phyloP scores from a whole-genome alignment of 1,284 basidiomycete genomes.

The Meripilus lineatus region DNA sequence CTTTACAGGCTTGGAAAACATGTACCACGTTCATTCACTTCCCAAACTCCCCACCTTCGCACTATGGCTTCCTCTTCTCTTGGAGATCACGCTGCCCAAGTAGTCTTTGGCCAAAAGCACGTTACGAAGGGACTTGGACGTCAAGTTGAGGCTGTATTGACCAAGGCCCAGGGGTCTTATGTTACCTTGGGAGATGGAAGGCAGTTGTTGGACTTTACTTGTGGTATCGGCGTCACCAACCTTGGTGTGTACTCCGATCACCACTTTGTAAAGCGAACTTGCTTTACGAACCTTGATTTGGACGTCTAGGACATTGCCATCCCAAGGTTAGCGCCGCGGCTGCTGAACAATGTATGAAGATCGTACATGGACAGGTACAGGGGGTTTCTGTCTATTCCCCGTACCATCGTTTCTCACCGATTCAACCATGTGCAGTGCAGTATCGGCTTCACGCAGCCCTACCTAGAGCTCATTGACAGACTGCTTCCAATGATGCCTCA shows the following conservation, averaged over 20 bases:
- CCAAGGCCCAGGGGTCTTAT: constrained; percentile 75
- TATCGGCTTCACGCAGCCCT: constrained; percentile 74
- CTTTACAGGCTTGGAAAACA: no score
- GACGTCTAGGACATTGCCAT: constrained; percentile 75
- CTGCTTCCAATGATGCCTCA: constrained; percentile 84
- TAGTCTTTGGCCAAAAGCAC: constrained; percentile 54
- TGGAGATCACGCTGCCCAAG: constrained; percentile 19
- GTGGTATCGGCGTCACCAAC: constrained; percentile 81
- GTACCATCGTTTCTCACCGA: constrained; percentile 1
- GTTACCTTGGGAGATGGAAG: constrained; percentile 70
- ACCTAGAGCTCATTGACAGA: constrained; percentile 72
- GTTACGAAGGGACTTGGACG: constrained; percentile 69
- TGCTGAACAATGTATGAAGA: constrained; percentile 76
- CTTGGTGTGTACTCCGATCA: constrained; percentile 58
- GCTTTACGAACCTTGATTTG: neutral
- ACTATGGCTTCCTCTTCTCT: constrained; percentile 11
- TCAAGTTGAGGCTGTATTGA: constrained; percentile 69
- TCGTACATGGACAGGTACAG: constrained; percentile 73
- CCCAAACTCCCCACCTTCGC: constrained; percentile 3
- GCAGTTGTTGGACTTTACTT: constrained; percentile 78
- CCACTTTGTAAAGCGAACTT: neutral
- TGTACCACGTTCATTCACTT: neutral
- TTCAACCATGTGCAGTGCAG: constrained; percentile 50
- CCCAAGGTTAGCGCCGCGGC: constrained; percentile 84
- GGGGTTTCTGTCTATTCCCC: neutral